Percentiles rank a stretch among this genome's conserved stretches.
Conservation (phyloP, 2,329 filamentous ascomycete genomes). For the Alternaria sp. region DNA sequence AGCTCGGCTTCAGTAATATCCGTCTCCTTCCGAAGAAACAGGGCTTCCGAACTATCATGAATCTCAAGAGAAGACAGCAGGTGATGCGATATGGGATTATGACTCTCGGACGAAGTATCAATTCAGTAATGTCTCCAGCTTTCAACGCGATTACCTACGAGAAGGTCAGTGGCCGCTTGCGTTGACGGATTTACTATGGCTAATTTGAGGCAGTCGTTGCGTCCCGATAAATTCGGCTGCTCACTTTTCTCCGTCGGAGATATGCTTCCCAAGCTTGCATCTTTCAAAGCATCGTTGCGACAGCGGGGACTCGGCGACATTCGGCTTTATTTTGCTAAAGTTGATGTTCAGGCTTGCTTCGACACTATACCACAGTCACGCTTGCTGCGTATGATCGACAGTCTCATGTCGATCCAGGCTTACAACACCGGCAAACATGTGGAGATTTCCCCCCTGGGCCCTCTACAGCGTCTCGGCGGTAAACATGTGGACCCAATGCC, state of each 20-base stretch:
- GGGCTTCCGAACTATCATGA: conserved; percentile 84
- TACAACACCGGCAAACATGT: conserved; percentile 79
- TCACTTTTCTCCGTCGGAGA: conserved; percentile 83
- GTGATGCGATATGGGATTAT: conserved; percentile 60
- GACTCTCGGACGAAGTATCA: conserved; percentile 69
- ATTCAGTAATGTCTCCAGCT: conserved; percentile 72
- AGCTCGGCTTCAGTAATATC: conserved; percentile 78
- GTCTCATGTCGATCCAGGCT: conserved; percentile 61
- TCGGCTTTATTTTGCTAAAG: conserved; percentile 83
- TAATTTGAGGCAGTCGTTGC: conserved; percentile 32
- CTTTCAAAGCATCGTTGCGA: conserved; percentile 65
- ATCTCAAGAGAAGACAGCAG: conserved; percentile 72
- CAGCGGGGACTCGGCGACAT: conserved; percentile 41
- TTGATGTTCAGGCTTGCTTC: conserved; percentile 91
- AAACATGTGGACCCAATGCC: conserved; percentile 39
- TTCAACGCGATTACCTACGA: conserved; percentile 81
- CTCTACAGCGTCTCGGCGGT: conserved; percentile 41
- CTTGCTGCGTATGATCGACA: conserved; percentile 70
- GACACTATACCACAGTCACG: conserved; percentile 89
- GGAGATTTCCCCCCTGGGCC: conserved; percentile 65
- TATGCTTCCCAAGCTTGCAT: conserved; percentile 74
- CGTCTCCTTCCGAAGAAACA: conserved; percentile 81
- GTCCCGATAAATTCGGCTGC: conserved; percentile 71
- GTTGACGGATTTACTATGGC: neutral
- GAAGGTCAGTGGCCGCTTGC: conserved; percentile 59